These are phyloP conservation scores for Talaromyces ruber DNA, from an alignment of 495 filamentous ascomycete genomes.

Conservation along the genomic window DNA sequence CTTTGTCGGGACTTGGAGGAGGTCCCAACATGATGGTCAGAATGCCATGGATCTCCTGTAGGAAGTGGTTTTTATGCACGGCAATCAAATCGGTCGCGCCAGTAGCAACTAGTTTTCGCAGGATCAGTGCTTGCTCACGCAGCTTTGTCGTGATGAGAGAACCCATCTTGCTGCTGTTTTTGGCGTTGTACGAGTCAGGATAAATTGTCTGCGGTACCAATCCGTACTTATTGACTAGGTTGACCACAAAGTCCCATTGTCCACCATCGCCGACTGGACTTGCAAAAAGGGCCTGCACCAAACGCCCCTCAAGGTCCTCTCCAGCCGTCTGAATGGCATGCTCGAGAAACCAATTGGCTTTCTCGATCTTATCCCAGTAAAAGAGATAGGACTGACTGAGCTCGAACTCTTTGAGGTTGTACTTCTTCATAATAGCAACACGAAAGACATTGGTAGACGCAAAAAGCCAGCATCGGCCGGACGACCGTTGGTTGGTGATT, in stretches of 20 bases:
- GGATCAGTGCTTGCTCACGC: conserved; percentile 65
- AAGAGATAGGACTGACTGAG: conserved; percentile 84
- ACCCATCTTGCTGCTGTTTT: conserved; percentile 59
- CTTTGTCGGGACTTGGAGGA: conserved; percentile 54
- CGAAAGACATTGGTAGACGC: conserved; percentile 83
- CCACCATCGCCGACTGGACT: conserved; percentile 72
- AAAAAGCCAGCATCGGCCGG: conserved; percentile 85
- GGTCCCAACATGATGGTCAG: conserved; percentile 72
- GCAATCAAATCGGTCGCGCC: conserved; percentile 26
- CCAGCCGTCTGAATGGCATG: conserved; percentile 65
- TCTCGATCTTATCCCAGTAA: conserved; percentile 93
- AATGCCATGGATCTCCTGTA: conserved; percentile 69
- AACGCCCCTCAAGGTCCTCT: conserved; percentile 56
- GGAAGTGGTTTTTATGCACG: conserved; percentile 56
- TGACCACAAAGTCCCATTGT: conserved; percentile 90
- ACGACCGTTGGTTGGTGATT: conserved; percentile 74
- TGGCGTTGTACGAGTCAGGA: conserved; percentile 70
- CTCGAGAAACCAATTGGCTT: conserved; percentile 82
- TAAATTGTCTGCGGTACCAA: conserved; percentile 72
- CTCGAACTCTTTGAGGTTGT: conserved; percentile 70
- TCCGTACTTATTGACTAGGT: conserved; percentile 78
- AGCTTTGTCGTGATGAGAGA: conserved; percentile 74
- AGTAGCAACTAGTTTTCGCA: conserved; percentile 42
- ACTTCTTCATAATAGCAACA: conserved; percentile 70
- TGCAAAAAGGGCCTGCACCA: conserved; percentile 57